These are phyloP conservation scores for Sarocladium strictum DNA, from an alignment of 2,329 filamentous ascomycete species.

Conservation along the genomic window DNA sequence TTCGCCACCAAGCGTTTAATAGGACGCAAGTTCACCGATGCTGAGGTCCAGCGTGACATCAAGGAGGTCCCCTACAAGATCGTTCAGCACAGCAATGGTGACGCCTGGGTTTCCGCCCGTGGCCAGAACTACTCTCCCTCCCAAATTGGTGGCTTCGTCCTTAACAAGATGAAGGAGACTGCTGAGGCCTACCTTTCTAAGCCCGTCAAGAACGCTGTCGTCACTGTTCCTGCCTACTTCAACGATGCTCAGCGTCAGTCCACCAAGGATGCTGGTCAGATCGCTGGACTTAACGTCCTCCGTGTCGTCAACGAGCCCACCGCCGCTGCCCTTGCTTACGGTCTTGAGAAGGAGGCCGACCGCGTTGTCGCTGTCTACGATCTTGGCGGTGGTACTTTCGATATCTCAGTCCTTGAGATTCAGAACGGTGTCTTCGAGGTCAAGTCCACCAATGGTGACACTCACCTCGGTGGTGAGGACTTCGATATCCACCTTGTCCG, in stretches of 20 bases:
- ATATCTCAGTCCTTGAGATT: slow-evolving; percentile 97
- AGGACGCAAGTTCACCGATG: slow-evolving; percentile 91
- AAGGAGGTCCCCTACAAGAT: slow-evolving; percentile 99
- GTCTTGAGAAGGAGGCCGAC: slow-evolving; percentile 91
- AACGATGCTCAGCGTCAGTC: slow-evolving; percentile 97
- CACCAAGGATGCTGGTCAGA: slow-evolving; percentile 97
- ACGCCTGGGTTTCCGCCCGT: slow-evolving; percentile 91
- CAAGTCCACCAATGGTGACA: slow-evolving; percentile 98
- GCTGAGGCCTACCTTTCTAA: slow-evolving; percentile 89
- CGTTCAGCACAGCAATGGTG: slow-evolving; percentile 91
- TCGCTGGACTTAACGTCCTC: slow-evolving; percentile 90
- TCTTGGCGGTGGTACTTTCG: slow-evolving; percentile 97
- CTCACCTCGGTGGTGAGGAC: slow-evolving; percentile 95
- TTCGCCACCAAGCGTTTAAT: slow-evolving; percentile 99
- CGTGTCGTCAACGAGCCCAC: slow-evolving; percentile 98
- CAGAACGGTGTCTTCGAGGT: slow-evolving; percentile 98
- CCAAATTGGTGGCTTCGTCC: slow-evolving; percentile 94
- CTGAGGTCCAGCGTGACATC: slow-evolving; percentile 92
- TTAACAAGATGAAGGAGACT: slow-evolving; percentile 99
- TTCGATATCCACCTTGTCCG: slow-evolving; percentile 94
- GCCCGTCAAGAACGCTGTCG: slow-evolving; percentile 89
- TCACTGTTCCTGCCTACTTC: slow-evolving; percentile 97
- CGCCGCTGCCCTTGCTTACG: slow-evolving; percentile 90
- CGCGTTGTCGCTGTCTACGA: slow-evolving; percentile 92
- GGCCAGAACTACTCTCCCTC: slow-evolving; percentile 95